phyloP scores from a whole-genome alignment of 73 alveolate species.

The Paramecium biaurelia region DNA sequence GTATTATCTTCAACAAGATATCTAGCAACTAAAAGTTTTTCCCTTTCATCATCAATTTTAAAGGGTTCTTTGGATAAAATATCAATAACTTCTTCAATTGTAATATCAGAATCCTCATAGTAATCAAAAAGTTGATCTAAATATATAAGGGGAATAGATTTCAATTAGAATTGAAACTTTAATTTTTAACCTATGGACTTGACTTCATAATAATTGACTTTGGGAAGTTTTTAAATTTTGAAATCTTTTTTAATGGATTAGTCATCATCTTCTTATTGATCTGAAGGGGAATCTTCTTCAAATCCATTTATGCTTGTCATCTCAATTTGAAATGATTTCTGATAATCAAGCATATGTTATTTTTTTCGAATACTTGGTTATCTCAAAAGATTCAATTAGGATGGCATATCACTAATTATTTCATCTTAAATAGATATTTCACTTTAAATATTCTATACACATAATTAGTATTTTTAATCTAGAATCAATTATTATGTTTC shows the following conservation, averaged over 20 bases:
- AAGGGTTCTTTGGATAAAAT: slow-evolving; percentile 22
- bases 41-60: neutral
- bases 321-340: neutral
- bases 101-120: neutral
- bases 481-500: neutral
- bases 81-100: neutral
- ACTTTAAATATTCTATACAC: neutral
- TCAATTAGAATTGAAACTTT: neutral
- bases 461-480: neutral
- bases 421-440: neutral
- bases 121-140: neutral
- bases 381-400: neutral
- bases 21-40: slow-evolving; percentile 12
- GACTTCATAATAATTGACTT: slow-evolving; percentile 39
- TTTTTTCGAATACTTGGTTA: neutral
- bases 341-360: neutral
- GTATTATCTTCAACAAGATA: slow-evolving; percentile 46
- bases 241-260: neutral
- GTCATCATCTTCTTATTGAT: neutral
- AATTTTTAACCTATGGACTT: neutral
- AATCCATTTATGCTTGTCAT: neutral
- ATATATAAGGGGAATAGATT: neutral
- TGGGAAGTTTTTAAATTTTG: neutral
- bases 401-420: neutral
- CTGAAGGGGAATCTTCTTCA: neutral